These are phyloP conservation scores for Arthrobotrys entomopaga DNA, from an alignment of 2,329 filamentous ascomycete species.

Conservation along the genomic window DNA sequence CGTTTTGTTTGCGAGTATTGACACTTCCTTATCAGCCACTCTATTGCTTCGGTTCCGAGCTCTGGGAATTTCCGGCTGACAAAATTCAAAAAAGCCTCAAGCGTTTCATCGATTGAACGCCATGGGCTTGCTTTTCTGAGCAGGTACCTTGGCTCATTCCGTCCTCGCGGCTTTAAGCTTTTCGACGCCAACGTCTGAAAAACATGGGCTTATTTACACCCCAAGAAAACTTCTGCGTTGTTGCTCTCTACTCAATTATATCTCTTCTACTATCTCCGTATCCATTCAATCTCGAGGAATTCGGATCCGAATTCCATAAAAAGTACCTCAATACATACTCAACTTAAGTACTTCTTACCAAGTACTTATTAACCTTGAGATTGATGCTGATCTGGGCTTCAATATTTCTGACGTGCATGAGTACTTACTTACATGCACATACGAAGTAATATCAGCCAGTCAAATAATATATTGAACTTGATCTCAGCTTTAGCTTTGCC, in stretches of 20 bases:
- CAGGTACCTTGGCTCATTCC: too few species aligned
- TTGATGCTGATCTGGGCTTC: constrained; percentile 2
- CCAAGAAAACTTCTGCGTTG: constrained; percentile 2
- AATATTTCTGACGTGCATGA: constrained; percentile 18
- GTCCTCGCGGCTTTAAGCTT: too few species aligned
- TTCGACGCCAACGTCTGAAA: too few species aligned
- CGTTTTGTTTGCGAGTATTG: too few species aligned
- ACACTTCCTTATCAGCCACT: constrained; percentile 6
- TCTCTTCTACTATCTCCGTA: constrained; percentile 8
- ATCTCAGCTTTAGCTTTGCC: too few species aligned
- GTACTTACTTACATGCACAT: too few species aligned
- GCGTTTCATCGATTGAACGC: constrained; percentile 22
- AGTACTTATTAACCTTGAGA: too few species aligned
- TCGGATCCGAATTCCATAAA: constrained; percentile 35
- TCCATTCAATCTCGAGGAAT: constrained; percentile 17
- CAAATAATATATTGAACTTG: background rate
- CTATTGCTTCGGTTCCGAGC: constrained; percentile 11
- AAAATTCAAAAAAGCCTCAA: constrained; percentile 6
- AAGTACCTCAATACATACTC: constrained; percentile 17
- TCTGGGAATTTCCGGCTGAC: constrained; percentile 10
- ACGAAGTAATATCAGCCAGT: background rate
- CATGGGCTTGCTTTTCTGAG: constrained; percentile 9
- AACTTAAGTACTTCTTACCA: too few species aligned
- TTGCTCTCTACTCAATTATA: constrained; percentile 26
- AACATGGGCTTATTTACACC: too few species aligned